A percentile compares a stretch with the other conserved stretches of the same genome.
Evolutionary conservation across 768 basidiomycete genomes (phyloP).

Genomic region (Gelatoporia subvermispora): DNA sequence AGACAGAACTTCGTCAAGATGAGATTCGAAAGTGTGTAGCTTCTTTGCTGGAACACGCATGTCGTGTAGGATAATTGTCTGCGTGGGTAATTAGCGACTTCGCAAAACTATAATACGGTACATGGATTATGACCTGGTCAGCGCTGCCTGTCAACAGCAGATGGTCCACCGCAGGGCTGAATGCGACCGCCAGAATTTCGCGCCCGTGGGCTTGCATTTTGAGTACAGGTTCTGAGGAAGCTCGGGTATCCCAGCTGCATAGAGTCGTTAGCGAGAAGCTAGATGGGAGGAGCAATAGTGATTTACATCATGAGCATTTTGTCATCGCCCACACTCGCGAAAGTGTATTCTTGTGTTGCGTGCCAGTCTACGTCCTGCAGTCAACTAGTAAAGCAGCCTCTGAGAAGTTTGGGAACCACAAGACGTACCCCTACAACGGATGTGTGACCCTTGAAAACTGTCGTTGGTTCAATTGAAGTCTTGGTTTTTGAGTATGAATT

Average conservation of each 20-base stretch:
- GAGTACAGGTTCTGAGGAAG: constrained; percentile 59
- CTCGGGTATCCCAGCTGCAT: constrained; percentile 87
- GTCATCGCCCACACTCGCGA: constrained; percentile 96
- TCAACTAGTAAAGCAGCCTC: neutral
- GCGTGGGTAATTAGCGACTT: neutral
- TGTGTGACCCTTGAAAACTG: constrained; percentile 81
- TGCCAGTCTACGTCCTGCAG: constrained; percentile 96
- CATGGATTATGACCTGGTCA: constrained; percentile 63
- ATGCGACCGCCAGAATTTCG: constrained; percentile 88
- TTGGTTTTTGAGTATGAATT: constrained; percentile 82
- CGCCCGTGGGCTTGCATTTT: constrained; percentile 83
- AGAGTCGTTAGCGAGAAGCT: neutral
- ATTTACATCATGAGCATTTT: constrained; percentile 83
- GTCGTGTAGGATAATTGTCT: constrained; percentile 91
- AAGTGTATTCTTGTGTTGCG: constrained; percentile 70
- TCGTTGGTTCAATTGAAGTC: constrained; percentile 76
- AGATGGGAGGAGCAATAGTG: neutral
- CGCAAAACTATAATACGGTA: neutral
- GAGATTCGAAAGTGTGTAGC: constrained; percentile 87
- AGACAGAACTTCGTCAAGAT: constrained; percentile 92
- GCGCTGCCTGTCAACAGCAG: constrained; percentile 88
- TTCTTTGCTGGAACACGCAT: constrained; percentile 67
- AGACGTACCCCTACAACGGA: constrained; percentile 83
- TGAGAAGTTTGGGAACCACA: neutral
- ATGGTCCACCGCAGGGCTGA: constrained; percentile 76